Percentiles rank a stretch among this genome's conserved stretches.
phyloP scores from a whole-genome alignment of 441 rosid species.

The Populus tomentosa region DNA sequence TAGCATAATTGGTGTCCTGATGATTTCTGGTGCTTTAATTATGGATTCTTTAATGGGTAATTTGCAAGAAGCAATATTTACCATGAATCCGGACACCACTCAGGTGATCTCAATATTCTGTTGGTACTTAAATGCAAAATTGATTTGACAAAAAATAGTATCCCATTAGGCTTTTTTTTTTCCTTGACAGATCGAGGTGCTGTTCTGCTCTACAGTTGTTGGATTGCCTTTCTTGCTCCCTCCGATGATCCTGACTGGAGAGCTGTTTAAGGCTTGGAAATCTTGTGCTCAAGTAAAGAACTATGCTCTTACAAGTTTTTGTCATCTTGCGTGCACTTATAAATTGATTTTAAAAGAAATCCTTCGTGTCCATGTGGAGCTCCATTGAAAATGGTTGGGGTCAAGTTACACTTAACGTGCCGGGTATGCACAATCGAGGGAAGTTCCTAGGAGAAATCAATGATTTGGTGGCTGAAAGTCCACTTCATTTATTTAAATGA shows the following conservation, averaged over 20 bases:
- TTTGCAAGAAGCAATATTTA: slow-evolving; percentile 88
- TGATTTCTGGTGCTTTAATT: slow-evolving; percentile 63
- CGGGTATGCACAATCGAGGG: slow-evolving; percentile 8
- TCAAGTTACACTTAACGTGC: slow-evolving; percentile 17
- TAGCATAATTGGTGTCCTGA: slow-evolving; percentile 61
- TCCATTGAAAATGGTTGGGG: neutral
- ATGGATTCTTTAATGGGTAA: slow-evolving; percentile 86
- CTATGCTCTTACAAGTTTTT: neutral
- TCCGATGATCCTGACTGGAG: slow-evolving; percentile 80
- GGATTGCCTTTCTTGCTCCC: slow-evolving; percentile 78
- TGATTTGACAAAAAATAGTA: neutral
- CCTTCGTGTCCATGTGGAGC: neutral
- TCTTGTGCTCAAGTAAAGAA: slow-evolving; percentile 62
- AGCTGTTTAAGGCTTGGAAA: slow-evolving; percentile 75
- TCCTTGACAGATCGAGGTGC: slow-evolving; percentile 62
- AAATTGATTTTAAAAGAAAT: neutral
- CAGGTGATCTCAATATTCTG: slow-evolving; percentile 38
- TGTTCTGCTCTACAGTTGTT: slow-evolving; percentile 73
- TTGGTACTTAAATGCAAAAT: neutral
- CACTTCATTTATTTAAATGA: slow-evolving; percentile 4
- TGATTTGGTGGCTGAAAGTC: slow-evolving; percentile 16
- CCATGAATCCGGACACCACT: slow-evolving; percentile 70
- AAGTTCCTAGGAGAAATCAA: slow-evolving; percentile 16
- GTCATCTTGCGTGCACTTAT: neutral
- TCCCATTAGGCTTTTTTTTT: neutral